Percentiles rank a stretch among this genome's conserved stretches.
phyloP scores from a whole-genome alignment of 352 stramenopile species.

The Phytopythium oedochilum region DNA sequence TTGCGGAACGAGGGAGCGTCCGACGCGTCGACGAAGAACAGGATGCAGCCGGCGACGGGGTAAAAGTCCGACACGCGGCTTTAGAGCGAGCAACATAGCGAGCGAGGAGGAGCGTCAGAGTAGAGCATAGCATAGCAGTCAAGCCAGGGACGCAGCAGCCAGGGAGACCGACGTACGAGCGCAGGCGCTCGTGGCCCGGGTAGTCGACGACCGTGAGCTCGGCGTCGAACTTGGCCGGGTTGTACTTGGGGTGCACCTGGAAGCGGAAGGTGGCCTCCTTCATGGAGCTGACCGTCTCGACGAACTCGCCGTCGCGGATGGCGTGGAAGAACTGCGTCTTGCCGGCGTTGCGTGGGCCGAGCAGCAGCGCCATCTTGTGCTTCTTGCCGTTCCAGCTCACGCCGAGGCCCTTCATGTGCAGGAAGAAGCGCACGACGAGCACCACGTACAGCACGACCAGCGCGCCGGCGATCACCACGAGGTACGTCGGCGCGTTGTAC shows the following conservation, averaged over 20 bases:
- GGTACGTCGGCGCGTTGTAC: slow-evolving; percentile 53
- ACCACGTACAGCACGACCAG: slow-evolving; percentile 46
- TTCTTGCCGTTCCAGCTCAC: slow-evolving; percentile 72
- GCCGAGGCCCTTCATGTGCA: slow-evolving; percentile 60
- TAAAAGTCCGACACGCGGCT: slow-evolving; percentile 75
- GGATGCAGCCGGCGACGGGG: slow-evolving; percentile 58
- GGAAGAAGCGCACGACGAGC: slow-evolving; percentile 51
- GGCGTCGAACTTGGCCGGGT: slow-evolving; percentile 61
- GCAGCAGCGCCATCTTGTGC: slow-evolving; percentile 60
- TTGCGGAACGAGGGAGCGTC: slow-evolving; percentile 65
- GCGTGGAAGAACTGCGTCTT: slow-evolving; percentile 85
- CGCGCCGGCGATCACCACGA: slow-evolving; percentile 41
- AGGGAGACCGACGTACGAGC: slow-evolving; percentile 33
- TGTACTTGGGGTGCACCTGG: slow-evolving; percentile 58
- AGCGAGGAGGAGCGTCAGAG: no score
- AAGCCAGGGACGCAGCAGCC: no score
- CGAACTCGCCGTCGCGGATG: slow-evolving; percentile 54
- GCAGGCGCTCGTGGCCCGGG: slow-evolving; percentile 75
- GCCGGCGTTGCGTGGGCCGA: slow-evolving; percentile 59
- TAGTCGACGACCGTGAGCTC: slow-evolving; percentile 78
- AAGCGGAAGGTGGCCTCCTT: slow-evolving; percentile 72
- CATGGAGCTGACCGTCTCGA: slow-evolving; percentile 85
- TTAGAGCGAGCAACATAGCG: no score
- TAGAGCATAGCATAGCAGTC: no score
- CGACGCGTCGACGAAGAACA: slow-evolving; percentile 73